phyloP scores from a whole-genome alignment of 139 green algal genomes.

The Coccomyxa sp. region DNA sequence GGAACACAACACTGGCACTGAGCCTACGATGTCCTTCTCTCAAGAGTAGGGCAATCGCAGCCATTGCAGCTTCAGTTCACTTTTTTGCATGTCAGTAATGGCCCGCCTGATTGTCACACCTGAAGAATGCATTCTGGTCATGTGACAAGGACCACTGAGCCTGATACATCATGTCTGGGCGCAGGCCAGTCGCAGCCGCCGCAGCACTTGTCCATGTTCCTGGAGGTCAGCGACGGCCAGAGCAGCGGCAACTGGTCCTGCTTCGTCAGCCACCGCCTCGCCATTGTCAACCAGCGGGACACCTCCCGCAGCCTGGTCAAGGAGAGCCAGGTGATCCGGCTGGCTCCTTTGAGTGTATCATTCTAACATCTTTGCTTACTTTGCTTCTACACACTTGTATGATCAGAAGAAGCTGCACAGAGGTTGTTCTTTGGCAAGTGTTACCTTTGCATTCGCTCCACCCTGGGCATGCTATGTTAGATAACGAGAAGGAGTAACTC shows the following conservation, averaged over 20 bases:
- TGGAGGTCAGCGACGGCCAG: conserved; percentile 61
- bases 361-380: too few relatives aligned
- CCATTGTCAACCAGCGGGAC: conserved; percentile 58
- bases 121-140: background rate
- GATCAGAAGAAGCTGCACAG: too few relatives aligned
- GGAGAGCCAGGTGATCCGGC: conserved; percentile 56
- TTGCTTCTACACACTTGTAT: too few relatives aligned
- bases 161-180: too few relatives aligned
- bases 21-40: too few relatives aligned
- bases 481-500: too few relatives aligned
- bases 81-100: conserved; percentile 69
- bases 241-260: conserved; percentile 48
- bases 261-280: conserved; percentile 64
- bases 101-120: conserved; percentile 23
- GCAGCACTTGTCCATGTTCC: conserved; percentile 66
- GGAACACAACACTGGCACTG: too few relatives aligned
- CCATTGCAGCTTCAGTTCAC: conserved; percentile 57
- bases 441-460: too few relatives aligned
- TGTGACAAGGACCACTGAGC: too few relatives aligned
- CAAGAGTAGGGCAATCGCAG: conserved; percentile 49
- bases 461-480: too few relatives aligned
- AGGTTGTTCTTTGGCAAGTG: too few relatives aligned
- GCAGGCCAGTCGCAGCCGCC: conserved; percentile 56
- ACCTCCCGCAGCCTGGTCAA: conserved; percentile 41
- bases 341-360: too few relatives aligned